A percentile compares a stretch with the other conserved stretches of the same genome.
Evolutionary conservation across 257 asterid species (phyloP).

Genomic region (Rauvolfia tetraphylla): DNA sequence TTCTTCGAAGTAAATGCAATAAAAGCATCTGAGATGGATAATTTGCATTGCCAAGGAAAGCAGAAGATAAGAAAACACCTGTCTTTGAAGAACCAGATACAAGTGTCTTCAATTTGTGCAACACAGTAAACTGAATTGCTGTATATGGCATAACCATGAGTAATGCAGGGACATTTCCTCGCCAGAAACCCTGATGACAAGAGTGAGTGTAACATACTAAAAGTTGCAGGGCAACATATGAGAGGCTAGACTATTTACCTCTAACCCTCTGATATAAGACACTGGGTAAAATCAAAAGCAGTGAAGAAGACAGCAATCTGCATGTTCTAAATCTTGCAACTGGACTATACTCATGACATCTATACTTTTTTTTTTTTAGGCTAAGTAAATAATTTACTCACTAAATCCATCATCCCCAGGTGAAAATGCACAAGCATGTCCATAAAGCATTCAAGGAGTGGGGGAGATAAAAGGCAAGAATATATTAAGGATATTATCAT

Average conservation of each 20-base stretch:
- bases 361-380: too few relatives aligned
- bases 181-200: constrained; percentile 79
- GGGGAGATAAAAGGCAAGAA: too few relatives aligned
- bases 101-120: constrained; percentile 72
- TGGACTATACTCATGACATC: too few relatives aligned
- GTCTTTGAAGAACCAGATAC: constrained; percentile 87
- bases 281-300: neutral
- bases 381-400: too few relatives aligned
- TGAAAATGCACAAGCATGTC: neutral
- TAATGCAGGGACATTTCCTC: constrained; percentile 94
- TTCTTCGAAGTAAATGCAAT: neutral
- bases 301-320: neutral
- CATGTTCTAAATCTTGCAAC: neutral
- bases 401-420: neutral
- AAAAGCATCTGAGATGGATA: neutral
- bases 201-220: constrained; percentile 11
- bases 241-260: neutral
- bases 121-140: constrained; percentile 79
- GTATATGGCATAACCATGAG: constrained; percentile 98
- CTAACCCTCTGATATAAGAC: neutral
- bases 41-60: constrained; percentile 5
- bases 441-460: too few relatives aligned
- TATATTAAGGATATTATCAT: too few relatives aligned
- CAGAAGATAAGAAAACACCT: constrained; percentile 41
- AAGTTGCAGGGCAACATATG: neutral